Conservation (phyloP, 768 basidiomycete species). For the Serendipita vermifera region DNA sequence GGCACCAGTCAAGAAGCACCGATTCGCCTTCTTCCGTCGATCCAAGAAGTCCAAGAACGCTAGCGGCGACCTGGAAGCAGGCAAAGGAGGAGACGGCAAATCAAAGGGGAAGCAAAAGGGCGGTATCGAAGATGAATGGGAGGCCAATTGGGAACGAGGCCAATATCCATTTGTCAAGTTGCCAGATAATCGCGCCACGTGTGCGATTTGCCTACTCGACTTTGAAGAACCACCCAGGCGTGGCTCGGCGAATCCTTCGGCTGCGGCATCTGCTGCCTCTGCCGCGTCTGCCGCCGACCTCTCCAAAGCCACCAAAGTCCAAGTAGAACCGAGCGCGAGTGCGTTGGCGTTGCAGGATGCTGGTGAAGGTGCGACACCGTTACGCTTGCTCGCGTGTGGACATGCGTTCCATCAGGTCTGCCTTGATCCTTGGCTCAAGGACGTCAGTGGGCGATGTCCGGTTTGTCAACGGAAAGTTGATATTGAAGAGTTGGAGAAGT, state of each 20-base stretch:
- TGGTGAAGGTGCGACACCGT: conserved; percentile 61
- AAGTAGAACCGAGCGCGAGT: conserved; percentile 7
- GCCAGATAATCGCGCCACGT: conserved; percentile 71
- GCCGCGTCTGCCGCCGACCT: neutral
- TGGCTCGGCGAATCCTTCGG: conserved; percentile 10
- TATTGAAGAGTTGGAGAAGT: conserved; percentile 22
- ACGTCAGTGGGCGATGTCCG: conserved; percentile 79
- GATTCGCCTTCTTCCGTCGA: neutral
- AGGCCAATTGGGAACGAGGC: conserved; percentile 62
- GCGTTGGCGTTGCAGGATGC: conserved; percentile 53
- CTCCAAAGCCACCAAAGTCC: neutral
- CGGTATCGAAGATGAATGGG: conserved; percentile 40
- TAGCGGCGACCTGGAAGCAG: conserved; percentile 14
- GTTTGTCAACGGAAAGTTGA: conserved; percentile 70
- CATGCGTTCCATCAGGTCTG: conserved; percentile 91
- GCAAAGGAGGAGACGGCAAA: conserved; percentile 13
- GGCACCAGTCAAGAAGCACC: no score
- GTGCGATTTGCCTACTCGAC: conserved; percentile 75
- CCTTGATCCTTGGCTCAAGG: conserved; percentile 77
- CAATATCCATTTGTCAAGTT: conserved; percentile 72
- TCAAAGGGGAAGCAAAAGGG: conserved; percentile 13
- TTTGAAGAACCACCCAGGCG: conserved; percentile 51
- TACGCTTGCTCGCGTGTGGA: conserved; percentile 63
- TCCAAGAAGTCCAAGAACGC: conserved; percentile 18
- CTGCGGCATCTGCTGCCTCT: neutral